Base-by-base conservation (phyloP, 108 stramenopile species). In the Heterococcus sp. region DNA sequence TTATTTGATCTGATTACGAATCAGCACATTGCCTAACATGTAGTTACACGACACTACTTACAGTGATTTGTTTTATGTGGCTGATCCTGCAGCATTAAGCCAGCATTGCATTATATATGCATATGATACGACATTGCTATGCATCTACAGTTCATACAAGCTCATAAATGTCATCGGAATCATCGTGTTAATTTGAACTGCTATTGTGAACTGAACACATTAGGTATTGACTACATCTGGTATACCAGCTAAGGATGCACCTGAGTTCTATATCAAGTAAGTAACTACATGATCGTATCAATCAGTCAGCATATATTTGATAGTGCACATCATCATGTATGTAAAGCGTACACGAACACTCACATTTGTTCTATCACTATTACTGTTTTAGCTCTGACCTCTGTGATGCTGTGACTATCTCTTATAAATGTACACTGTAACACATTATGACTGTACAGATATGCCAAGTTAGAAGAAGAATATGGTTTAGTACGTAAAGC, bases 381-480 rank as follows among this genome's bases (percentile, higher is more conserved):
- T n/a, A n/a, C n/a, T n/a, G n/a, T n/a, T n/a, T n/a, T n/a, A n/a
- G n/a, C n/a, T n/a, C n/a, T n/a, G n/a, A n/a, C n/a, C n/a, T n/a
- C n/a, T n/a, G n/a, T n/a, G n/a, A n/a, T n/a, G n/a, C n/a, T n/a
- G n/a, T n/a, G n/a, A n/a, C n/a, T n/a, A n/a, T n/a, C n/a, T n/a
- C n/a, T n/a, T n/a, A n/a, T n/a, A n/a, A n/a, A n/a, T n/a, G n/a
- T n/a, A n/a, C n/a, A n/a, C n/a, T n/a, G n/a, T n/a, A n/a, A n/a
- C n/a, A n/a, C n/a, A n/a, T n/a, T n/a, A n/a, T n/a, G n/a, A n/a
- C n/a, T n/a, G n/a, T n/a, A n/a, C n/a, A 82, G 89, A 63, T 93
- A 95, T 78, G 96, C 95, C n/a, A 87, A 90, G 33, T 93, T 95
- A 40, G 98, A 99, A 91, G 96, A 99, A 83, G 76, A 84, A 35